A percentile compares a stretch with the other conserved stretches of the same genome.
phyloP scores from a whole-genome alignment of 495 filamentous ascomycete species.

The Penicillium desertorum region DNA sequence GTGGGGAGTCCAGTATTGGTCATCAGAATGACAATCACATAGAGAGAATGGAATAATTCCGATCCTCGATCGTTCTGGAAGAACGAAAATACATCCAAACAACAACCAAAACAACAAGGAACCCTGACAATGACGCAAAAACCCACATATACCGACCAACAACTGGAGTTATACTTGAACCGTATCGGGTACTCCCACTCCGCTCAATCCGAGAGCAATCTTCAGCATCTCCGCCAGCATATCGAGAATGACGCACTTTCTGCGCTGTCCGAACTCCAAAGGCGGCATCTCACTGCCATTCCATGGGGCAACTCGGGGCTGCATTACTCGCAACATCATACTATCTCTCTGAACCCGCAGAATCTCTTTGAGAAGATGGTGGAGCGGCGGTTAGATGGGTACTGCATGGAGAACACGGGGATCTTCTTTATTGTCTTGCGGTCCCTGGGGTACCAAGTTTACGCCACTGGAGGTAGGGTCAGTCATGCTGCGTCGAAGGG shows the following conservation, averaged over 20 bases:
- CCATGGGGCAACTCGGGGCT: conserved; percentile 67
- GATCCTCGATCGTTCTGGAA: background rate
- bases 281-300: conserved; percentile 55
- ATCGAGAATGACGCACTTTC: conserved; percentile 26
- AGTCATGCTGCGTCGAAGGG: conserved; percentile 25
- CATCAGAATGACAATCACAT: background rate
- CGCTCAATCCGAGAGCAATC: conserved; percentile 4
- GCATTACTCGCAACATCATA: conserved; percentile 57
- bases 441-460: conserved; percentile 59
- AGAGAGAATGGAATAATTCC: background rate
- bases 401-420: conserved; percentile 75
- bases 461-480: conserved; percentile 48
- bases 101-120: background rate
- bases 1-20: conserved; percentile 1
- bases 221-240: conserved; percentile 23
- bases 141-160: conserved; percentile 29
- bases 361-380: conserved; percentile 67
- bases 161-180: conserved; percentile 37
- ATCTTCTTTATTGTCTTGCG: conserved; percentile 63
- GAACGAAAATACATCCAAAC: background rate
- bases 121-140: conserved; percentile 8
- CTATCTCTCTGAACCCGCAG: conserved; percentile 57
- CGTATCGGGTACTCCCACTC: conserved; percentile 33
- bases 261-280: conserved; percentile 32
- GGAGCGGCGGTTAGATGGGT: conserved; percentile 62